Evolutionary conservation across 1,139 yeast genomes (phyloP).

Genomic region (Wickerhamiella infanticola): DNA sequence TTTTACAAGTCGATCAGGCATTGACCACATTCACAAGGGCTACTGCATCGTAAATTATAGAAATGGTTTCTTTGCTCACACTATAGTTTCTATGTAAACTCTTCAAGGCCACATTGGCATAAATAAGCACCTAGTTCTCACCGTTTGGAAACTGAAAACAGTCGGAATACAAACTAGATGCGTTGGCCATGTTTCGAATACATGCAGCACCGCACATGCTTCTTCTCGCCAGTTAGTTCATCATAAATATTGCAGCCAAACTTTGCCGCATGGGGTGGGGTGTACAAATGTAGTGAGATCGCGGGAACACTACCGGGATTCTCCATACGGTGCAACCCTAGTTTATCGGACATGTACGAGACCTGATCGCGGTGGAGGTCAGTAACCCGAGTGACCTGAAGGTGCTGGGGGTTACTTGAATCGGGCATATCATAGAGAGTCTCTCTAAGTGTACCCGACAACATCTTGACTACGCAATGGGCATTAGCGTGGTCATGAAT

Average conservation of each 20-base stretch:
- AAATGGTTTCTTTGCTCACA: no score
- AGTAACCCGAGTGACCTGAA: conserved; percentile 22
- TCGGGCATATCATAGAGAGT: conserved; percentile 42
- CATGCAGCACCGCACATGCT: conserved; percentile 27
- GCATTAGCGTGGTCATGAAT: conserved; percentile 71
- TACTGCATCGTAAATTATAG: no score
- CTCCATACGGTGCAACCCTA: conserved; percentile 52
- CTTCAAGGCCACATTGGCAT: no score
- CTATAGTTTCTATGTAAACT: no score
- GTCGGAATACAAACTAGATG: conserved; percentile 36
- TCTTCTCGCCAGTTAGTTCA: conserved; percentile 35
- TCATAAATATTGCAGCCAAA: conserved; percentile 52
- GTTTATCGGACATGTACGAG: conserved; percentile 49
- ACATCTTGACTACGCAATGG: conserved; percentile 41
- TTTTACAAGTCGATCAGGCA: no score
- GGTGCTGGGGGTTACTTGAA: conserved; percentile 10
- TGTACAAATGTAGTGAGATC: conserved; percentile 58
- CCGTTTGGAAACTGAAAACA: no score
- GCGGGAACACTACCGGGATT: conserved; percentile 39
- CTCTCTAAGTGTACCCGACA: conserved; percentile 46
- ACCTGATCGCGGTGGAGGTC: conserved; percentile 33
- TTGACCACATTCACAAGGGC: no score
- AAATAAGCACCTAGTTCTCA: no score
- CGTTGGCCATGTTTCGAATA: conserved; percentile 19
- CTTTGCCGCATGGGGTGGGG: conserved; percentile 63